Conservation (phyloP, 306 rosid species). For the cucumber (Cucumis sativus) region DNA sequence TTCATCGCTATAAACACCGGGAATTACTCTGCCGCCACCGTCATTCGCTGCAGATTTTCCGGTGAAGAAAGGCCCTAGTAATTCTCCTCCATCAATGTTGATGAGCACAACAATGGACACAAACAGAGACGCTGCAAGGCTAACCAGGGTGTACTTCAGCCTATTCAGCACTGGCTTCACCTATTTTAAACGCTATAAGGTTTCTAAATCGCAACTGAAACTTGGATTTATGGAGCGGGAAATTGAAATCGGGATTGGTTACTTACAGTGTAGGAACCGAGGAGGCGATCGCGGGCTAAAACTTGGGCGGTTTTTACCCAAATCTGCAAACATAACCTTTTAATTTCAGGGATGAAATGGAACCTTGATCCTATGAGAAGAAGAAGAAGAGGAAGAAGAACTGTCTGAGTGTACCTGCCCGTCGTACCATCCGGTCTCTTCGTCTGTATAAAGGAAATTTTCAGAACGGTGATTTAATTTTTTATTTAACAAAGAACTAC, state of each 20-base stretch:
- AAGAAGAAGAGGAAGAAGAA: not conserved
- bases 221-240: not conserved
- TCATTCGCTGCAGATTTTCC: slow-evolving; percentile 20
- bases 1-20: slow-evolving; percentile 76
- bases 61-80: slow-evolving; percentile 4
- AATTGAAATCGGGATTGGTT: slow-evolving; percentile 1
- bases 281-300: slow-evolving; percentile 86
- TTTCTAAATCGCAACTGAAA: not conserved
- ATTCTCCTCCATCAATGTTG: slow-evolving; percentile 46
- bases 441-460: slow-evolving; percentile 40
- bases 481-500: not conserved
- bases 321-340: slow-evolving; percentile 32
- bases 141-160: slow-evolving; percentile 59
- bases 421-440: slow-evolving; percentile 98
- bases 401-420: slow-evolving; percentile 48
- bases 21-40: slow-evolving; percentile 40
- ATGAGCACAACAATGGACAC: slow-evolving; percentile 36
- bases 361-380: not conserved
- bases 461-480: not conserved
- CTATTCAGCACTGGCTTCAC: slow-evolving; percentile 82
- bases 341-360: not conserved
- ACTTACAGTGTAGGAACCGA: slow-evolving; percentile 87
- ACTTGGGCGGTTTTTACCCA: slow-evolving; percentile 93
- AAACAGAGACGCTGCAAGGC: slow-evolving; percentile 43
- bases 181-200: slow-evolving; percentile 17